phyloP scores from a whole-genome alignment of 2,329 filamentous ascomycete genomes.

The Fusarium citri region DNA sequence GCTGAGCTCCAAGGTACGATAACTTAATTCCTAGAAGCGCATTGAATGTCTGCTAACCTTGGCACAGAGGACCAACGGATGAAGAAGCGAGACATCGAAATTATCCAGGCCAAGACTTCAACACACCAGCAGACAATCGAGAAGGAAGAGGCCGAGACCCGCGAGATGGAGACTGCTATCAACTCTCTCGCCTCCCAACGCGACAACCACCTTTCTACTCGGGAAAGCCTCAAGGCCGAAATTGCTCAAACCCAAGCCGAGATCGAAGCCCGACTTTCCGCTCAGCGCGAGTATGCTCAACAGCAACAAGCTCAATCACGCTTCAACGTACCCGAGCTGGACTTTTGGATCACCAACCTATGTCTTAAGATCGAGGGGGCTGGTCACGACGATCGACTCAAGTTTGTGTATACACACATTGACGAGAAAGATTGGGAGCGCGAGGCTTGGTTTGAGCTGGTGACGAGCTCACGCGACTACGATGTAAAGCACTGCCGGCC shows the following conservation, averaged over 20 bases:
- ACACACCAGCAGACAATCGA: slow-evolving; percentile 79
- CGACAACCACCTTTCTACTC: slow-evolving; percentile 67
- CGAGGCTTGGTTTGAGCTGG: slow-evolving; percentile 94
- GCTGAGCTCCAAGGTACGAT: slow-evolving; percentile 87
- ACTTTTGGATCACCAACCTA: slow-evolving; percentile 94
- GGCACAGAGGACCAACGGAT: slow-evolving; percentile 88
- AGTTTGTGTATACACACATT: slow-evolving; percentile 89
- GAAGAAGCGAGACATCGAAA: slow-evolving; percentile 88
- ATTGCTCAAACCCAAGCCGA: slow-evolving; percentile 75
- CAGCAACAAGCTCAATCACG: slow-evolving; percentile 85
- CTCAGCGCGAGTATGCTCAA: slow-evolving; percentile 76
- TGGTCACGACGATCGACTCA: slow-evolving; percentile 83
- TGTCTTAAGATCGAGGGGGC: slow-evolving; percentile 91
- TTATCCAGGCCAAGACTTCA: slow-evolving; percentile 76
- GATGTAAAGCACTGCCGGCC: slow-evolving; percentile 84
- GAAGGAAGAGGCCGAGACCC: slow-evolving; percentile 80
- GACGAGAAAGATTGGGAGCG: slow-evolving; percentile 88
- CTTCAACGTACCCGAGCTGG: slow-evolving; percentile 91
- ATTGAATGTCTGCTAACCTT: not conserved
- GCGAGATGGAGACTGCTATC: slow-evolving; percentile 77
- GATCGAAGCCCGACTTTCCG: slow-evolving; percentile 76
- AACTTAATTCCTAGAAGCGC: slow-evolving; percentile 17
- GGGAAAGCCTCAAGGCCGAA: slow-evolving; percentile 69
- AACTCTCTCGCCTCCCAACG: slow-evolving; percentile 68
- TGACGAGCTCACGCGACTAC: slow-evolving; percentile 84